Base-by-base conservation (phyloP, 2,329 filamentous ascomycete genomes). In the Penicillium sp. region DNA sequence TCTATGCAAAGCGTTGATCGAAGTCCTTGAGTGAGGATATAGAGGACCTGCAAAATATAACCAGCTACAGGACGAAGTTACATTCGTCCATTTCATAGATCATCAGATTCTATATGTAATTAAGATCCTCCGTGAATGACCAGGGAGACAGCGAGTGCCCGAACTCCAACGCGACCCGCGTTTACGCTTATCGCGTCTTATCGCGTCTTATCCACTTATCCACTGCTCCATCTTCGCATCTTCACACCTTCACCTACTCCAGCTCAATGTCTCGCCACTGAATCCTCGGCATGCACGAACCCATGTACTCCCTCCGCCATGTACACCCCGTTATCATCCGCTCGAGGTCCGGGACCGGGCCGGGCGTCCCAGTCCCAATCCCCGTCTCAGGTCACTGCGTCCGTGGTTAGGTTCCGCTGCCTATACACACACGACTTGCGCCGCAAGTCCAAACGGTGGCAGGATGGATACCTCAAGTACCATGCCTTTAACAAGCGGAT, bases 401-500 rank as follows among this genome's bases (percentile, higher is more conserved):
- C 81, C 0, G 89, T 96, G 33, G 76, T 87, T 64, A 89, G 95
- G 64, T 95, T 86, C 68, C 79, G 82, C 54, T 96, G 91, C 67
- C 82, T 96, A 4, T 96, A 88, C 70, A 95, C 90, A 1, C 83
- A 88, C 65, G 91, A 96, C 65, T 69, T 95, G 37, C 83, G 84
- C 44, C 83, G 88, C 48, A 96, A 96, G 72, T 84, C 89, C 60
- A 96, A 96, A 68, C 79, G 88, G 53, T 96, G 91, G 91, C 89
- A 95, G 63, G 91, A 96, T 84, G 91, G 92, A 31, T 83, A 83
- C 44, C 80, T 96, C 53, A 87, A 86, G 56, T 95, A 86, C 57
- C 91, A 96, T 65, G 86, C 87, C 0, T 95, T 95, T 80, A 96
- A 96, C 73, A 88, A 84, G 65, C 83, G 89, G 4, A 76, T 93